These are phyloP conservation scores for Verticillium albo-atrum DNA, from an alignment of 2,329 filamentous ascomycete species.

Conservation along the genomic window DNA sequence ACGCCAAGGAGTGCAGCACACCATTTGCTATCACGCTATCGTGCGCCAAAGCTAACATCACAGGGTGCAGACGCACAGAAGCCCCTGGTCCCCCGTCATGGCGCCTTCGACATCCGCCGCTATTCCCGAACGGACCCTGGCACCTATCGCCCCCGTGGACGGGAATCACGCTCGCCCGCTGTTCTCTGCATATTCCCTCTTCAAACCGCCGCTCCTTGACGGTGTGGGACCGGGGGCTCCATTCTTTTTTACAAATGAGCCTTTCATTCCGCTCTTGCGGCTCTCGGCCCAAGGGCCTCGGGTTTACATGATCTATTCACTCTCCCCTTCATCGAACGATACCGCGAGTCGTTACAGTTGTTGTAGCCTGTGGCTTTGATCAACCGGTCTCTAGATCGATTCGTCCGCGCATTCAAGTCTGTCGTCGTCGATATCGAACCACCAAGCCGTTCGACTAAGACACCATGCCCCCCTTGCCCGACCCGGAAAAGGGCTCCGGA, in stretches of 20 bases:
- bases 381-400: not conserved
- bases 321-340: not conserved
- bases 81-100: not conserved
- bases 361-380: too few relatives aligned
- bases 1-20: not conserved
- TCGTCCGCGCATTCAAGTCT: not conserved
- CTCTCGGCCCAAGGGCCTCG: not conserved
- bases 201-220: not conserved
- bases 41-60: not conserved
- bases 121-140: not conserved
- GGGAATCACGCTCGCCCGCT: not conserved
- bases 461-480: conserved; percentile 4
- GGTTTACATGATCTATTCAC: not conserved
- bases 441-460: not conserved
- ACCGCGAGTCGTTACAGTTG: too few relatives aligned
- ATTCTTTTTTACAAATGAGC: not conserved
- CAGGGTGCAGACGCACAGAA: not conserved
- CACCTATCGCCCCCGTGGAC: not conserved
- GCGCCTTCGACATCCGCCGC: not conserved
- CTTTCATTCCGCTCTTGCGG: not conserved
- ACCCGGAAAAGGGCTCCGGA: conserved; percentile 8
- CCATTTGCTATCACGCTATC: not conserved
- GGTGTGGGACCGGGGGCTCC: not conserved
- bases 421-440: not conserved
- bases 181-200: not conserved